Evolutionary conservation across 2,329 filamentous ascomycete genomes (phyloP), one percentile per base, ranked within the genome.

Genomic region (Alternaria ethzedia): DNA sequence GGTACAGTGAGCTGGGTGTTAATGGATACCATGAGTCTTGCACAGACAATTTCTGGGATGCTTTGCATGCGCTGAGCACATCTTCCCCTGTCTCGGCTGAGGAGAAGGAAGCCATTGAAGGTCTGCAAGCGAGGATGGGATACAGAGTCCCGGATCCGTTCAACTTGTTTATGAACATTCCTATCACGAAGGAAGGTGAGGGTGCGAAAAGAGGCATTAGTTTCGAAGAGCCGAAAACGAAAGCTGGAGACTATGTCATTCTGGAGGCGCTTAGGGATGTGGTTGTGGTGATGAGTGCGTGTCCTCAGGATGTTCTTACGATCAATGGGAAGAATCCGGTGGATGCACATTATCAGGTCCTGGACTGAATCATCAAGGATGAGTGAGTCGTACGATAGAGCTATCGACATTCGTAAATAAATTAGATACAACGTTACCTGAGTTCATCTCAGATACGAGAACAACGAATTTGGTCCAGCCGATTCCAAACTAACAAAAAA

Each of bases 281-380:
- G 3, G 82, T 83, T 10, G 79, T 84, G 3, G 80, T 83, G 20
- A 84, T 84, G 83, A 81, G 78, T 65, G 80, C 82, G 5, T 84
- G 83, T 71, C 82, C 82, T 21, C 79, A 83, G 58, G 82, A 84
- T 67, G 75, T 83, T 6, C 69, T 80, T 10, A 79, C 75, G 2
- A 83, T 84, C 65, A 84, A 84, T 63, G 78, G 75, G 43, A 76
- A 79, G 59, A 78, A 78, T 56, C 78, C 80, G 3, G 79, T 79
- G n/a, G 82, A 83, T 61, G 82, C 80, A 6, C 80, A 83, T 67
- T 84, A 83, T 15, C 58, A 76, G 44, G 69, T 77, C 4, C 46
- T 70, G n/a, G 69, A 59, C 25, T 73, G 57, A 59, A 36, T 7
- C 11, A 2, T 13, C 6, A 15, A 8, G 8, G 15, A 0, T 17